Conservation (phyloP, 192 early-diverging fungal genomes). For the Phlyctochytrium arcticum region DNA sequence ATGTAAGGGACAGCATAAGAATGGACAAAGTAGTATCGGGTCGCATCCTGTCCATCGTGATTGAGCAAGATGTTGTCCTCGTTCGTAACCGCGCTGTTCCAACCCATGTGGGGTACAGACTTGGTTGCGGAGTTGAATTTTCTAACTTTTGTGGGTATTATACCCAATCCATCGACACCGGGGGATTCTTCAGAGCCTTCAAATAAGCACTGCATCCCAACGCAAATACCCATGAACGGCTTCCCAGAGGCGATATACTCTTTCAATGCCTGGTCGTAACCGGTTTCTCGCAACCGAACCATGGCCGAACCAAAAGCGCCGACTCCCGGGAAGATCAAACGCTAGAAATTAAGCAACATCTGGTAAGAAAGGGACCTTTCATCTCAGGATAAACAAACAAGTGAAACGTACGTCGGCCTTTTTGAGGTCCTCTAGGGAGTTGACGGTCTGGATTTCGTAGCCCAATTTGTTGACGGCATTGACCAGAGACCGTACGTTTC, state of each 20-base stretch:
- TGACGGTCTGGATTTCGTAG: slow-evolving; percentile 73
- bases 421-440: slow-evolving; percentile 72
- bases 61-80: slow-evolving; percentile 1
- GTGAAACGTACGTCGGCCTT: slow-evolving; percentile 75
- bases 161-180: slow-evolving; percentile 70
- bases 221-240: slow-evolving; percentile 98
- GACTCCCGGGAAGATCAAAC: slow-evolving; percentile 90
- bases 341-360: background rate
- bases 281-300: slow-evolving; percentile 64
- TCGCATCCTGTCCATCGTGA: slow-evolving; percentile 38
- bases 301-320: slow-evolving; percentile 95
- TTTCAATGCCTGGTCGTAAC: slow-evolving; percentile 76
- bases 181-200: slow-evolving; percentile 87
- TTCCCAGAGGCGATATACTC: slow-evolving; percentile 78
- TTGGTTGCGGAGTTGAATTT: slow-evolving; percentile 69
- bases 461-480: slow-evolving; percentile 93
- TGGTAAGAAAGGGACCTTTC: too few relatives aligned
- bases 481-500: slow-evolving; percentile 94
- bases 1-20: slow-evolving; percentile 77
- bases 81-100: slow-evolving; percentile 66
- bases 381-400: too few relatives aligned
- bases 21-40: slow-evolving; percentile 96
- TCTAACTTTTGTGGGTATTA: slow-evolving; percentile 69
- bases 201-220: slow-evolving; percentile 95
- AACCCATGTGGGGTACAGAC: slow-evolving; percentile 97